phyloP scores from a whole-genome alignment of 148 eudicot genomes.

The Cornus suecica region DNA sequence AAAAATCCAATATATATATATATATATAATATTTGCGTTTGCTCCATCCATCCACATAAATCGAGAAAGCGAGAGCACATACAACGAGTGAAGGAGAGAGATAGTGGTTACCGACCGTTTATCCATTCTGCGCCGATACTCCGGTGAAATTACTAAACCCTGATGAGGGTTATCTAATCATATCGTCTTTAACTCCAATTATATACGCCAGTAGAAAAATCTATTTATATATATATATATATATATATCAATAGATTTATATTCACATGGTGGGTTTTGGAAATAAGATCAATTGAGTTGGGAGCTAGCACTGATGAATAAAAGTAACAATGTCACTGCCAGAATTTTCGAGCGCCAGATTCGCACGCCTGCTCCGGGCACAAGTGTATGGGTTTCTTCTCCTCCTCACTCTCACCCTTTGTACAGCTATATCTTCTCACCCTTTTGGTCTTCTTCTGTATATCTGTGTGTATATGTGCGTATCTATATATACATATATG shows the following conservation, averaged over 20 bases:
- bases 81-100: not conserved
- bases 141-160: not conserved
- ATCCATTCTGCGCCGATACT: not conserved
- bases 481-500: too few relatives aligned
- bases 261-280: conserved; percentile 2
- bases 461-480: too few relatives aligned
- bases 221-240: too few relatives aligned
- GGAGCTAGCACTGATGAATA: conserved; percentile 54
- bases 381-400: conserved; percentile 47
- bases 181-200: too few relatives aligned
- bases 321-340: conserved; percentile 69
- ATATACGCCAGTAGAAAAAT: not conserved
- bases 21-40: not conserved
- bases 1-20: too few relatives aligned
- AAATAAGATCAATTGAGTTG: not conserved
- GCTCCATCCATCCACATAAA: not conserved
- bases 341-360: conserved; percentile 92
- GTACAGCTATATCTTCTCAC: too few relatives aligned
- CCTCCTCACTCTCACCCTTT: not conserved
- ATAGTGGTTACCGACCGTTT: not conserved
- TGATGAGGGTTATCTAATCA: not conserved
- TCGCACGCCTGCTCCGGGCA: conserved; percentile 71
- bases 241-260: too few relatives aligned
- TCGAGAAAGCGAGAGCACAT: not conserved
- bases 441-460: too few relatives aligned